A percentile compares a stretch with the other conserved stretches of the same genome.
These are phyloP conservation scores for Scenedesmus sp. DNA, from an alignment of 163 green algal genomes.

Conservation along the genomic window DNA sequence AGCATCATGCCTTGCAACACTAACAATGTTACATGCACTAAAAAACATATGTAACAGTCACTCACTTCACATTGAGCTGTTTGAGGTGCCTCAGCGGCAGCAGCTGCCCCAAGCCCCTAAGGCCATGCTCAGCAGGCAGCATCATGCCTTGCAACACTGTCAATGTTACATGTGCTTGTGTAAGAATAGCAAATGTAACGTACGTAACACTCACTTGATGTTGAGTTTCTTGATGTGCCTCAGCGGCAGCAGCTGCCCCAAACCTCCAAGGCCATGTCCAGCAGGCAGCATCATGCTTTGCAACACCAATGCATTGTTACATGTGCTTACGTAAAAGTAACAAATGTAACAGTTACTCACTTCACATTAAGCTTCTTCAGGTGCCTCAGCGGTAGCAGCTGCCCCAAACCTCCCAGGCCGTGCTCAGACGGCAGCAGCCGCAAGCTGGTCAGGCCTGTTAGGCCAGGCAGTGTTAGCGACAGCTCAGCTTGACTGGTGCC, in stretches of 20 bases:
- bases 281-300: not conserved
- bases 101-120: too few species aligned
- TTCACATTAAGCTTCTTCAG: conserved; percentile 44
- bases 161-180: too few species aligned
- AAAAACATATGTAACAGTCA: not conserved
- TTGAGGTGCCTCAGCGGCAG: not conserved
- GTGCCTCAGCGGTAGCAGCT: conserved; percentile 17
- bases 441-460: conserved; percentile 38
- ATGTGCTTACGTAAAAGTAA: not conserved
- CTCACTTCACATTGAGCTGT: not conserved
- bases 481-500: conserved; percentile 9
- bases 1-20: not conserved
- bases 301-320: too few species aligned
- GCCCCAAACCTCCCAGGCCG: not conserved
- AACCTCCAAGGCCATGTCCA: not conserved
- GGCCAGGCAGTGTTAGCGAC: not conserved
- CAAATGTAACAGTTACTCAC: not conserved
- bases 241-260: not conserved
- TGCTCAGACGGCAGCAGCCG: conserved; percentile 16
- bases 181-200: not conserved
- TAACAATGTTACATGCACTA: not conserved
- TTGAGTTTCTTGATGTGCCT: not conserved
- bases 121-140: not conserved
- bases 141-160: too few species aligned
- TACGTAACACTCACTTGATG: not conserved